These are phyloP conservation scores for Metrosideros polymorpha DNA, from an alignment of 441 rosid genomes.

Conservation along the genomic window DNA sequence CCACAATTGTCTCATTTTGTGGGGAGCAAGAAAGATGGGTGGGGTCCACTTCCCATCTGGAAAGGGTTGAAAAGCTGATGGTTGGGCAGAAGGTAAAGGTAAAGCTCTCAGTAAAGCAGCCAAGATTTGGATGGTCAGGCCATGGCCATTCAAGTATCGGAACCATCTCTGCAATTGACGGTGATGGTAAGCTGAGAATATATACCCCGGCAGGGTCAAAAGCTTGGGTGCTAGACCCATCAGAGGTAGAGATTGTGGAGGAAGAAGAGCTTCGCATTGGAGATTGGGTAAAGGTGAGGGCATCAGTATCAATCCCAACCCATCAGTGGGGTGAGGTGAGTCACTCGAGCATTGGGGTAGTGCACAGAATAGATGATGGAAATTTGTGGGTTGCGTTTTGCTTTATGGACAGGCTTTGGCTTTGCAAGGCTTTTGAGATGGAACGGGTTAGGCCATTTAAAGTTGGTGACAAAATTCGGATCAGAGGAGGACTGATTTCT, in stretches of 20 bases:
- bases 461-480: conserved; percentile 74
- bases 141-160: conserved; percentile 75
- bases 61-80: conserved; percentile 48
- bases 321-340: conserved; percentile 98
- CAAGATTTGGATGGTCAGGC: conserved; percentile 96
- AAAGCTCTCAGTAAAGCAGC: conserved; percentile 76
- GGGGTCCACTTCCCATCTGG: conserved; percentile 63
- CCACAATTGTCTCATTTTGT: conserved; percentile 68
- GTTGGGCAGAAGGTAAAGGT: conserved; percentile 82
- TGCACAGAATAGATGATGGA: conserved; percentile 76
- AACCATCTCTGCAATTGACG: conserved; percentile 81
- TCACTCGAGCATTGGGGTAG: conserved; percentile 84
- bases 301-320: conserved; percentile 57
- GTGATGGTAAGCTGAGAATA: conserved; percentile 92
- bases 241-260: conserved; percentile 78
- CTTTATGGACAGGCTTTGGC: conserved; percentile 90
- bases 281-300: conserved; percentile 82
- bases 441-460: conserved; percentile 67
- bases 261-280: conserved; percentile 79
- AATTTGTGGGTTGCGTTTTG: conserved; percentile 84
- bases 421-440: conserved; percentile 88
- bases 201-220: conserved; percentile 84
- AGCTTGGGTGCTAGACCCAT: conserved; percentile 97
- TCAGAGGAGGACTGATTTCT: conserved; percentile 61
- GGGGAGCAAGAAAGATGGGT: conserved; percentile 96